Base-by-base conservation (phyloP, 805 yeast species). In the Debaryomyces maramus region DNA sequence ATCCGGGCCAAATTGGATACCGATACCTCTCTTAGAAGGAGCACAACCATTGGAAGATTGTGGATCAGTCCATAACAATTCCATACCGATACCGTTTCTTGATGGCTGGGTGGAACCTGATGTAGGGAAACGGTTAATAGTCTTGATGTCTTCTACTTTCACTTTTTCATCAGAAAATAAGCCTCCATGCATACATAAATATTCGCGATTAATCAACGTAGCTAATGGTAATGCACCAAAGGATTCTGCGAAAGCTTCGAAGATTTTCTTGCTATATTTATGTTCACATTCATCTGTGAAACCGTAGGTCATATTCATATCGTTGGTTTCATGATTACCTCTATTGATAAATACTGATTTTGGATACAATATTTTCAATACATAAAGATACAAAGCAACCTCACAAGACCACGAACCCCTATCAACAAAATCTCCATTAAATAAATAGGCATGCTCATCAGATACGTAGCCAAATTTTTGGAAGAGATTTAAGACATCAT, bases 331-430 rank as follows among this genome's bases (percentile, higher is more conserved):
- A 63, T 93, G 99, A 61, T 93, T 93, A 19, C 99, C 99, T 58
- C 99, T 77, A 65, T 93, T 93, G 45, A 93, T 61, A 63, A 67
- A 89, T 32, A 91, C 61, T 32, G 75, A 72, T 2, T 66, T 55
- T 11, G 99, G 99, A 54, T 75, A 84, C 23, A 84, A 62, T 24
- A 89, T 70, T 65, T 93, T 93, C 61, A 87, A 75, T 9, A 83
- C 73, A 60, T 86, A 89, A 31, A 88, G 73, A 21, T 85, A 70
- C 34, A 93, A 66, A 2, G 97, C 97, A 34, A 93, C 96, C 60
- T 93, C 99, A 57, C 96, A 87, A 3, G 97, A 88, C 98, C 99
- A 91, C 13, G 96, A 86, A 5, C 99, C 99, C 56, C 99, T 76
- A 61, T 93, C 99, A 3, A 93, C 99, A 65, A 93, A 91, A 65